Conservation (phyloP, 805 yeast genomes). For the Monosporozyma aerobia region DNA sequence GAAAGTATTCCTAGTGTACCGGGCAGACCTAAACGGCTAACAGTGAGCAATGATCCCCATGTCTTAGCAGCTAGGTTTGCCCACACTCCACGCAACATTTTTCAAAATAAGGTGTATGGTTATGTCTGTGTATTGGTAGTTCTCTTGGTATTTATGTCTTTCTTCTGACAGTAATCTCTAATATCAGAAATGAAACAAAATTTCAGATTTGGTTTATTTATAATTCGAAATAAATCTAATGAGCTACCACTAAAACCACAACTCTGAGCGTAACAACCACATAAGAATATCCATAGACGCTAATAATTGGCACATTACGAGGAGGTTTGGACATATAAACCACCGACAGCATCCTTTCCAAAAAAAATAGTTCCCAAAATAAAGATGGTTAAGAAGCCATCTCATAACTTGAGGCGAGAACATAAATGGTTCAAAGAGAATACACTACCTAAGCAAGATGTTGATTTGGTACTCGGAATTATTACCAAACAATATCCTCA, state of each 20-base stretch:
- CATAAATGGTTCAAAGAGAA: conserved; percentile 27
- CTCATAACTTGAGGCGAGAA: conserved; percentile 29
- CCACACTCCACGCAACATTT: background rate
- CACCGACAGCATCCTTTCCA: background rate
- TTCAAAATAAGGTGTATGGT: background rate
- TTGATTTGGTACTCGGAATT: conserved; percentile 10
- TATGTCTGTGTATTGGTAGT: background rate
- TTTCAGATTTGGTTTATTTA: background rate
- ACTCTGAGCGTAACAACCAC: background rate
- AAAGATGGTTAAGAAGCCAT: conserved; percentile 24
- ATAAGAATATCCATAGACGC: background rate
- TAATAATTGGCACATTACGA: background rate
- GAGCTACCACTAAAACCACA: background rate
- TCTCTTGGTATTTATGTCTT: background rate
- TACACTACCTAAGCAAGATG: conserved; percentile 11
- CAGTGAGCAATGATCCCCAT: background rate
- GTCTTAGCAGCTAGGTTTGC: background rate
- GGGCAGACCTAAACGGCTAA: background rate
- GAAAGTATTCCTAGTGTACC: background rate
- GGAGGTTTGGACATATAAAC: background rate
- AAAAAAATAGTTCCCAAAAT: background rate
- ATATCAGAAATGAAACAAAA: background rate
- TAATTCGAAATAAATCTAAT: background rate
- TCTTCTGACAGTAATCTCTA: background rate
- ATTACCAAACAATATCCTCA: conserved; percentile 10